Base-by-base conservation (phyloP, 2,329 filamentous ascomycete species). In the Penicillium italicum region DNA sequence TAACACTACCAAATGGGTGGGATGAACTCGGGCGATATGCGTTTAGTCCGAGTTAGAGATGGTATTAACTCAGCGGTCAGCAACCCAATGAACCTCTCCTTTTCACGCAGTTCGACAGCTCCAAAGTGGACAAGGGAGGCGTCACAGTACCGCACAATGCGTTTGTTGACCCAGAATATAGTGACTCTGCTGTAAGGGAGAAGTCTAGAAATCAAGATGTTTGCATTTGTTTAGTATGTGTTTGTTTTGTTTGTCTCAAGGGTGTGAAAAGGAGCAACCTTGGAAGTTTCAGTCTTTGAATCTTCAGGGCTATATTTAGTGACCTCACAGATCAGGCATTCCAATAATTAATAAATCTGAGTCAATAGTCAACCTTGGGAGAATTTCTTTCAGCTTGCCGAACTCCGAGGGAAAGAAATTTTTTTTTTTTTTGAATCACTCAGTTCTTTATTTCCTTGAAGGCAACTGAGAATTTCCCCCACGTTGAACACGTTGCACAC, bases 161-260 rank as follows among this genome's bases (percentile, higher is more conserved):
- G 3, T 83, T 84, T 68, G 66, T 68, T 34, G 75, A 82, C 62
- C 70, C 76, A 6, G 73, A 70, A 10, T 71, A 73, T 38, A 66
- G 69, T 3, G 60, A 68, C n/a, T 62, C 69, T 30, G 67, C 73
- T 46, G 69, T 72, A 20, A 76, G 79, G n/a, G 67, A 82, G 74
- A 83, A 83, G 79, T 62, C 81, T 83, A 43, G 80, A 84, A 69
- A 74, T 83, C 11, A 69, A 80, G 50, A 74, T 76, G 55, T 65
- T 63, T 62, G 57, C 61, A 26, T 65, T 61, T 58, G 42, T 57
- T 46, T 61, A 50, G 22, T 43, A 12, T 12, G 5, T 30, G 47
- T 45, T 45, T 45, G 43, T 33, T 22, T 0, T 16, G 38, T 50
- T 50, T 50, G 38, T n/a, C 7, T 11, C 10, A 34, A 20, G 10